Percentiles rank a stretch among this genome's conserved stretches.
phyloP scores from a whole-genome alignment of 805 yeast species.

The Suhomyces sp. region DNA sequence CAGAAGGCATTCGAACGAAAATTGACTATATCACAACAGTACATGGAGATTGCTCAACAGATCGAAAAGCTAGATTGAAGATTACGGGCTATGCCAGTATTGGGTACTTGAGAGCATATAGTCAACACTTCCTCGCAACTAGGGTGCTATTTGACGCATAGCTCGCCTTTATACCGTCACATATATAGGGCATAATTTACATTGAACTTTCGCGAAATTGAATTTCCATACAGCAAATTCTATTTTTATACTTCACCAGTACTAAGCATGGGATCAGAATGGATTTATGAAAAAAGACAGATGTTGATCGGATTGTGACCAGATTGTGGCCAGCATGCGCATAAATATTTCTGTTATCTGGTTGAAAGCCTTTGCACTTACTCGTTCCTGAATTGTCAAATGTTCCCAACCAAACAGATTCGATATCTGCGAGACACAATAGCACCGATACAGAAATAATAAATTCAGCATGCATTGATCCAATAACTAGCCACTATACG shows the following conservation, averaged over 20 bases:
- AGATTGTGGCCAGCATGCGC: not conserved
- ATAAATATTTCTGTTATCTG: not conserved
- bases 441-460: not conserved
- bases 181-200: not conserved
- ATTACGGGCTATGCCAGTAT: not conserved
- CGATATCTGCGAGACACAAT: not conserved
- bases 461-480: not conserved
- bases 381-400: not conserved
- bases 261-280: not conserved
- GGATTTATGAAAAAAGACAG: not conserved
- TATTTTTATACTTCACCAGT: not conserved
- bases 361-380: not conserved
- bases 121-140: not conserved
- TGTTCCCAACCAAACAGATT: not conserved
- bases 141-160: not conserved
- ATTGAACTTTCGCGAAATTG: not conserved
- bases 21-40: not conserved
- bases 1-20: not conserved
- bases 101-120: not conserved
- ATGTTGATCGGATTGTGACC: not conserved
- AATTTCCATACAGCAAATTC: not conserved
- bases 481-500: not conserved
- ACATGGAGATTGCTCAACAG: not conserved
- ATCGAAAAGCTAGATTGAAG: not conserved
- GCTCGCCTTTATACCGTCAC: slow-evolving; percentile 1